A percentile compares a stretch with the other conserved stretches of the same genome.
These are phyloP conservation scores for Stachybotrys elegans DNA, from an alignment of 2,329 filamentous ascomycete species.

Conservation along the genomic window DNA sequence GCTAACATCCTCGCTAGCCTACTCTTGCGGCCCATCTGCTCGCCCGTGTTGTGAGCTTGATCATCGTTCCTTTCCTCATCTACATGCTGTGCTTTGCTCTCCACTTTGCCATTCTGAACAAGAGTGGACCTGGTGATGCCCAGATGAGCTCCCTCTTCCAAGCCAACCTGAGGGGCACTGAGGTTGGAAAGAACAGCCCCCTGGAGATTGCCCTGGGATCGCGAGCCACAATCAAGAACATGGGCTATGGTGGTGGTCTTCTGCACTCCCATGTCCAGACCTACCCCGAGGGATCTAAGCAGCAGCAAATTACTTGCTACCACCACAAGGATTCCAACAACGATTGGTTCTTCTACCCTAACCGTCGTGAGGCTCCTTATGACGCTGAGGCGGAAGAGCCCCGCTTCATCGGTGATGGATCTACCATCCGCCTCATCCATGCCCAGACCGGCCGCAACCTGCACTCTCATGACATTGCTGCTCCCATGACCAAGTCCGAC, in stretches of 20 bases:
- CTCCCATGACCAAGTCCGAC: constrained; percentile 83
- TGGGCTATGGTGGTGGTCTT: constrained; percentile 96
- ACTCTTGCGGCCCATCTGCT: constrained; percentile 73
- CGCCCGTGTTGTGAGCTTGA: constrained; percentile 79
- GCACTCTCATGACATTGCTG: constrained; percentile 86
- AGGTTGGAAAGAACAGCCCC: constrained; percentile 91
- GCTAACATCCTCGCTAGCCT: constrained; percentile 25
- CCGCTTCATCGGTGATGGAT: constrained; percentile 72
- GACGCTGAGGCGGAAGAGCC: constrained; percentile 61
- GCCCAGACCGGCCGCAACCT: constrained; percentile 94
- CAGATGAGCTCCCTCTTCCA: constrained; percentile 99
- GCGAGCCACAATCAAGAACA: constrained; percentile 91
- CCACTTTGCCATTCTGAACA: constrained; percentile 90
- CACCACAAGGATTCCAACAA: constrained; percentile 99
- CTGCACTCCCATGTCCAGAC: constrained; percentile 96
- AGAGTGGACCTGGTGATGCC: constrained; percentile 93
- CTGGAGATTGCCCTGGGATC: constrained; percentile 89
- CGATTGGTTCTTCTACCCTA: constrained; percentile 99
- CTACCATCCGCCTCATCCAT: constrained; percentile 82
- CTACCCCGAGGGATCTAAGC: constrained; percentile 85
- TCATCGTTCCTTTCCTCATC: constrained; percentile 81
- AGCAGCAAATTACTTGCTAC: constrained; percentile 98
- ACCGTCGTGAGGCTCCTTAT: constrained; percentile 70
- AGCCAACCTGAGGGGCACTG: constrained; percentile 88
- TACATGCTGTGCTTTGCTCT: constrained; percentile 95